Evolutionary conservation across 2,329 filamentous ascomycete genomes (phyloP).

Genomic region (Colletotrichum falcatum): DNA sequence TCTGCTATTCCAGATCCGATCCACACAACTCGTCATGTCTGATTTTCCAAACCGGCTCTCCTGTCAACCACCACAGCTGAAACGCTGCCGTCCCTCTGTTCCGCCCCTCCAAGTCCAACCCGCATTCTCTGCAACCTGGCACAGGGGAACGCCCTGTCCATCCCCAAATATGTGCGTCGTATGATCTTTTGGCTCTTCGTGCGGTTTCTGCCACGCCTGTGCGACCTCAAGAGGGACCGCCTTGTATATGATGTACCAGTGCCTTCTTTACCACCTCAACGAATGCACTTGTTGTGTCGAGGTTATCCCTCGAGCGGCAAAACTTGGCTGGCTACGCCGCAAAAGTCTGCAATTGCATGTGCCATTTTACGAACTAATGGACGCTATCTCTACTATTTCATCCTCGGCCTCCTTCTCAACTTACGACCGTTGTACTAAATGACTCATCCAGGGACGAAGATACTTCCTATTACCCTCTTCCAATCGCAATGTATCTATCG

Average conservation of each 20-base stretch:
- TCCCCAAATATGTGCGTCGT: not conserved
- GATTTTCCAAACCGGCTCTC: constrained; percentile 36
- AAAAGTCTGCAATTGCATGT: constrained; percentile 21
- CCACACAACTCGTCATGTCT: constrained; percentile 24
- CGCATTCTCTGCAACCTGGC: constrained; percentile 14
- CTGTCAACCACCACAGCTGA: constrained; percentile 34
- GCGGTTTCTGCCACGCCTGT: too few relatives aligned
- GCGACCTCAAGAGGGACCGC: too few relatives aligned
- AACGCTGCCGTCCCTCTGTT: constrained; percentile 20
- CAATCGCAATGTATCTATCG: constrained; percentile 22
- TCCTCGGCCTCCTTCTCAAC: constrained; percentile 27
- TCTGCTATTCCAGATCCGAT: constrained; percentile 8
- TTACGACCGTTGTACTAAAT: constrained; percentile 31
- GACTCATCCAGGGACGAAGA: constrained; percentile 39
- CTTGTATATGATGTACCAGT: too few relatives aligned
- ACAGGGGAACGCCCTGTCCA: constrained; percentile 17
- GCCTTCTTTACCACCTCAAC: not conserved
- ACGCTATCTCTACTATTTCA: constrained; percentile 41
- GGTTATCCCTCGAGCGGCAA: not conserved
- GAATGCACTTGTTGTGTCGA: not conserved
- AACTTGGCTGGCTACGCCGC: constrained; percentile 3
- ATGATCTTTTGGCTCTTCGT: constrained; percentile 15
- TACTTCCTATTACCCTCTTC: constrained; percentile 33
- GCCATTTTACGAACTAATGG: constrained; percentile 37
- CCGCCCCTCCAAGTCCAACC: not conserved